Conservation (phyloP, 2,329 filamentous ascomycete genomes). For the Furcasterigmium sp. region DNA sequence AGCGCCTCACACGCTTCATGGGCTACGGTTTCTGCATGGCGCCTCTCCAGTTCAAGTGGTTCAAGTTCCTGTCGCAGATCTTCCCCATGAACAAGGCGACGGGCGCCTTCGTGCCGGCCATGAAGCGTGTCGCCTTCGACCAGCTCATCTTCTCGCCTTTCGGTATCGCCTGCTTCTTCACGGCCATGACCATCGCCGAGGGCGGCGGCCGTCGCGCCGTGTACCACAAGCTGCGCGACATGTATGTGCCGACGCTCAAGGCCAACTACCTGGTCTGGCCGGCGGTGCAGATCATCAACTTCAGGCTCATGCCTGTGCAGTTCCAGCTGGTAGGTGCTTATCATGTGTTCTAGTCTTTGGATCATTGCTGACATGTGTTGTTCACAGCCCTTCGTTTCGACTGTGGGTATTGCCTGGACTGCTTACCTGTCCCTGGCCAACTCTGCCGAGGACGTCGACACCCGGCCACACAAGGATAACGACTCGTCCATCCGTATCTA, state of each 20-base stretch:
- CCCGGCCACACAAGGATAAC: constrained; percentile 16
- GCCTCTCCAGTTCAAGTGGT: constrained; percentile 93
- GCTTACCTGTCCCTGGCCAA: constrained; percentile 93
- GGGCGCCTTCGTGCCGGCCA: constrained; percentile 66
- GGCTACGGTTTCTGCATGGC: constrained; percentile 96
- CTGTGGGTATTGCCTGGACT: constrained; percentile 94
- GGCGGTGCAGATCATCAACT: constrained; percentile 93
- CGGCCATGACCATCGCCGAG: constrained; percentile 92
- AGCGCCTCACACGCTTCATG: constrained; percentile 92
- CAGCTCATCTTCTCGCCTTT: constrained; percentile 91
- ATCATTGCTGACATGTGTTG: constrained; percentile 2
- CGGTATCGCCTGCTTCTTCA: constrained; percentile 85
- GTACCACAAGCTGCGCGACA: constrained; percentile 79
- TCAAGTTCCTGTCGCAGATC: constrained; percentile 71
- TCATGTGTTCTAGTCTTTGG: not conserved
- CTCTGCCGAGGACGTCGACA: constrained; percentile 64
- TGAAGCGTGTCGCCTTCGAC: constrained; percentile 89
- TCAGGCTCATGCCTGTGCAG: constrained; percentile 88
- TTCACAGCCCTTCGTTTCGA: constrained; percentile 84
- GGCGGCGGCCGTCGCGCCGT: constrained; percentile 81
- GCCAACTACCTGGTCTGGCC: constrained; percentile 97
- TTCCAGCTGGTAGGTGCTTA: constrained; percentile 79
- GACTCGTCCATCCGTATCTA: constrained; percentile 28
- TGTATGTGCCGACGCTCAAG: constrained; percentile 90
- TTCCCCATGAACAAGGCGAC: constrained; percentile 78